Evolutionary conservation across 768 basidiomycete genomes (phyloP).

Genomic region (Phanerodontia chrysosporium): DNA sequence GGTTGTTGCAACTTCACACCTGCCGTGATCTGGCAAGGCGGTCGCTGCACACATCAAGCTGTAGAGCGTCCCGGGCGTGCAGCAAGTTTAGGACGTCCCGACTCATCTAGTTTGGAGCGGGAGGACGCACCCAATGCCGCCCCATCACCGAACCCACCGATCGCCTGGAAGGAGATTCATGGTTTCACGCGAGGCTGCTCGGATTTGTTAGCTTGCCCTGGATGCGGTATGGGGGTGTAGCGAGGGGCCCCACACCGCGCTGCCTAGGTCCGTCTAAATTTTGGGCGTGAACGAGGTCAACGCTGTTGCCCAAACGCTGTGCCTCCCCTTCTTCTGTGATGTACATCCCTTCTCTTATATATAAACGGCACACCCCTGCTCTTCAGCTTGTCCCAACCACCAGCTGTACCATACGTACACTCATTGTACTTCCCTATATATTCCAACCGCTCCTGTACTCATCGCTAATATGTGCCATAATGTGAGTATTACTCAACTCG

Average conservation of each 20-base stretch:
- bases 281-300: constrained; percentile 32
- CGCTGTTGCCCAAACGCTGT: constrained; percentile 28
- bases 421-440: background rate
- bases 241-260: constrained; percentile 33
- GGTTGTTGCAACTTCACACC: background rate
- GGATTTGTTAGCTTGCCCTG: constrained; percentile 3
- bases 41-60: background rate
- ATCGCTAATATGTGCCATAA: constrained; percentile 68
- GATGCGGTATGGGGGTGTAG: constrained; percentile 7
- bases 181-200: constrained; percentile 6
- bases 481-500: constrained; percentile 36
- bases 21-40: background rate
- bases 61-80: background rate
- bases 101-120: constrained; percentile 2
- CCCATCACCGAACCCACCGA: constrained; percentile 7
- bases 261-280: constrained; percentile 28
- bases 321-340: constrained; percentile 25
- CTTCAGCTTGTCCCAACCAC: constrained; percentile 5
- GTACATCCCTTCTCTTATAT: constrained; percentile 24
- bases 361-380: constrained; percentile 2
- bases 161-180: constrained; percentile 8
- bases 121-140: constrained; percentile 1
- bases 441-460: background rate
- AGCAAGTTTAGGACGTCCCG: background rate
- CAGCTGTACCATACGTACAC: constrained; percentile 15